A percentile compares a stretch with the other conserved stretches of the same genome.
These are phyloP conservation scores for Euclidium syriacum DNA, from an alignment of 345 rosid genomes.

Conservation along the genomic window DNA sequence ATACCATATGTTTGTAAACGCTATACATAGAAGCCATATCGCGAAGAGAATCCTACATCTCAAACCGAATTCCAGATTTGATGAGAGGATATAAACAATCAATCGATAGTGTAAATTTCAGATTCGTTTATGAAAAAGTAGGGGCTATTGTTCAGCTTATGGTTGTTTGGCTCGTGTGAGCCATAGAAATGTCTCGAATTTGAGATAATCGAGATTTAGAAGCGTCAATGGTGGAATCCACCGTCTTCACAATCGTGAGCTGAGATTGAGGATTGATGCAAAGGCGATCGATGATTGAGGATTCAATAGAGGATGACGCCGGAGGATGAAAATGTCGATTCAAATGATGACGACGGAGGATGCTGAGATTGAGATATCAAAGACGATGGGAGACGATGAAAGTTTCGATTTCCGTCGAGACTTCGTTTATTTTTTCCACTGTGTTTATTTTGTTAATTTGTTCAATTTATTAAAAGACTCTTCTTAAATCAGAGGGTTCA, in stretches of 20 bases:
- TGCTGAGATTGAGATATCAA: too few relatives aligned
- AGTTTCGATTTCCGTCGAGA: too few relatives aligned
- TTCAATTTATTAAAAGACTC: too few relatives aligned
- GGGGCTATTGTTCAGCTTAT: conserved; percentile 30
- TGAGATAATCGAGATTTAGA: conserved; percentile 52
- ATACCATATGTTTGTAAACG: conserved; percentile 47
- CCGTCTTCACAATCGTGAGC: conserved; percentile 38
- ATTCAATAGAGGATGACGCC: too few relatives aligned
- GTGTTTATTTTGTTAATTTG: too few relatives aligned
- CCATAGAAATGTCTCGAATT: conserved; percentile 57
- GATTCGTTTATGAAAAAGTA: conserved; percentile 2
- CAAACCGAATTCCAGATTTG: neutral
- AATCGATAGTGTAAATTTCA: neutral
- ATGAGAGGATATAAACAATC: neutral
- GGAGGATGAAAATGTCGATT: too few relatives aligned
- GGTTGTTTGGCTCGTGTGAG: conserved; percentile 51
- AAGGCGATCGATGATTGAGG: too few relatives aligned
- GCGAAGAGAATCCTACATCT: conserved; percentile 47
- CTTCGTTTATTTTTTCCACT: too few relatives aligned
- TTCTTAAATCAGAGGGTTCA: too few relatives aligned
- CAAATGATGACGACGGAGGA: too few relatives aligned
- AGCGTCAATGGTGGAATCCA: conserved; percentile 44
- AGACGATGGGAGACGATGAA: too few relatives aligned
- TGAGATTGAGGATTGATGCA: too few relatives aligned
- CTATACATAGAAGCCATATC: conserved; percentile 50